These are phyloP conservation scores for Solanum chilense DNA, from an alignment of 257 asterid genomes.

Conservation along the genomic window DNA sequence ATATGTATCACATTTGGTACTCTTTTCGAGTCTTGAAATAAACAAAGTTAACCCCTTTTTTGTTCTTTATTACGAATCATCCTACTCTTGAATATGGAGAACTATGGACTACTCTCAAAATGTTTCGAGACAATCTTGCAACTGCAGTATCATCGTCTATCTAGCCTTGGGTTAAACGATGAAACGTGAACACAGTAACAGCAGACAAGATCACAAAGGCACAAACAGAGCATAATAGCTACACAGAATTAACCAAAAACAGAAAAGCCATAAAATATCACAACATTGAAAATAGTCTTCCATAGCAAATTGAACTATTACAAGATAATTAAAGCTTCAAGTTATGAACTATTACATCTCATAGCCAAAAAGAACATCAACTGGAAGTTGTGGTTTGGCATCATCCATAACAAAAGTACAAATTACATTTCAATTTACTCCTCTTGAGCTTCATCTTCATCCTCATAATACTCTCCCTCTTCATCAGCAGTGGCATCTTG, in stretches of 20 bases:
- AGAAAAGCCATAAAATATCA: not conserved
- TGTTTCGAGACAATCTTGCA: too few relatives aligned
- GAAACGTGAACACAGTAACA: not conserved
- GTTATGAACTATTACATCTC: not conserved
- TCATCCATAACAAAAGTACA: not conserved
- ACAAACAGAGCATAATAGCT: not conserved
- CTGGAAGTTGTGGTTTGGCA: not conserved
- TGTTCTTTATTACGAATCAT: too few relatives aligned
- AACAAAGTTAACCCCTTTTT: too few relatives aligned
- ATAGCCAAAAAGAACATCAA: not conserved
- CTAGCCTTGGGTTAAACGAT: not conserved
- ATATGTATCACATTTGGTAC: too few relatives aligned
- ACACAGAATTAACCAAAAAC: not conserved
- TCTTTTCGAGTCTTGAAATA: too few relatives aligned
- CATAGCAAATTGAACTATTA: not conserved
- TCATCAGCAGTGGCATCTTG: not conserved
- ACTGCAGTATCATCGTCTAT: too few relatives aligned
- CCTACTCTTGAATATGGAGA: too few relatives aligned
- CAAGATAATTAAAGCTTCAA: not conserved
- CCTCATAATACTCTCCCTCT: not conserved
- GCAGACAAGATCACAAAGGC: not conserved
- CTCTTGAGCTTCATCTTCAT: not conserved
- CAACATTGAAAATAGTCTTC: not conserved
- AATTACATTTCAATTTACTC: not conserved
- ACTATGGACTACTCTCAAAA: too few relatives aligned